phyloP scores from a whole-genome alignment of 345 rosid species.

The Lepidium africanum region DNA sequence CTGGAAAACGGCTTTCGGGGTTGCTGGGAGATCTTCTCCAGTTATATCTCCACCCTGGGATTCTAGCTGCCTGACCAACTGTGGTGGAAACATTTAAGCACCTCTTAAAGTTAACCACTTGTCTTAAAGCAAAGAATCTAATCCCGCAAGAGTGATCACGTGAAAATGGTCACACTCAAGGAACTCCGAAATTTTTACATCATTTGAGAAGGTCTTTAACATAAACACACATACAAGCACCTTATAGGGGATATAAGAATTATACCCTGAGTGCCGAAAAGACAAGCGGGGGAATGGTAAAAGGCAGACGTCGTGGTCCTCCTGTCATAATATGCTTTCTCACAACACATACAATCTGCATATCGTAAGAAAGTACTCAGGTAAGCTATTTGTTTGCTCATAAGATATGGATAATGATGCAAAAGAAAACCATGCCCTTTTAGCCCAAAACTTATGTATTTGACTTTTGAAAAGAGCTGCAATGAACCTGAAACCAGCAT shows the following conservation, averaged over 20 bases:
- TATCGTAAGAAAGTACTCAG: background rate
- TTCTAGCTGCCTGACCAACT: constrained; percentile 73
- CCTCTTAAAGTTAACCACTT: background rate
- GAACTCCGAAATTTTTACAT: background rate
- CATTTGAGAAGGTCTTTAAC: background rate
- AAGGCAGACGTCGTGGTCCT: constrained; percentile 67
- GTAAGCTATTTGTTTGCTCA: background rate
- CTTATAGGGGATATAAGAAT: constrained; percentile 3
- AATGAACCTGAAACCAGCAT: background rate
- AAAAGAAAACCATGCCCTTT: background rate
- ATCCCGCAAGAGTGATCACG: background rate
- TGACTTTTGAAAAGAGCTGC: background rate
- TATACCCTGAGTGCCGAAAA: constrained; percentile 72
- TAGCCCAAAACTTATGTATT: background rate
- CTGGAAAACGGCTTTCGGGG: constrained; percentile 67
- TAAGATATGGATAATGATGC: background rate
- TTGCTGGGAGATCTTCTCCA: constrained; percentile 53
- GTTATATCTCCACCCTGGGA: constrained; percentile 58
- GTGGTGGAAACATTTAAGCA: constrained; percentile 21
- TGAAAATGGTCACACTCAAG: background rate
- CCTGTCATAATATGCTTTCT: constrained; percentile 70
- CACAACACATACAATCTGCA: constrained; percentile 68
- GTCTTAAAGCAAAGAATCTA: background rate
- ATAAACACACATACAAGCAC: background rate
- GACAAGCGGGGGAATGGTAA: constrained; percentile 67